These are phyloP conservation scores for Leccinum subgranulosum DNA, from an alignment of 768 basidiomycete genomes.

Conservation along the genomic window DNA sequence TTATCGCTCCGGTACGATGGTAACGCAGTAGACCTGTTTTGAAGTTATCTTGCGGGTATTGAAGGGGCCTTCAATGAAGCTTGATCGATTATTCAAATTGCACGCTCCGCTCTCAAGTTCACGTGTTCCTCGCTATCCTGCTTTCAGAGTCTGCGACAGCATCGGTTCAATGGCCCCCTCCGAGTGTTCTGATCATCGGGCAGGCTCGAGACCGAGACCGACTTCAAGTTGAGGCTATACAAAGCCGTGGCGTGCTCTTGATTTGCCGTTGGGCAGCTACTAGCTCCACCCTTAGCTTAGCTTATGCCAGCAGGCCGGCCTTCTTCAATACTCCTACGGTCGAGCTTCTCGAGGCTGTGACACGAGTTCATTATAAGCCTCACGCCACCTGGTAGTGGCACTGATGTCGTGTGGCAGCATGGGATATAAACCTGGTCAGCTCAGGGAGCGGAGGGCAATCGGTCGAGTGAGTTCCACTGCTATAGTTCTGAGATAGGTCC, in stretches of 20 bases:
- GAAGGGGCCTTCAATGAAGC: neutral
- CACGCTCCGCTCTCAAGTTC: neutral
- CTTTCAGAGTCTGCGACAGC: neutral
- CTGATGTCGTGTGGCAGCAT: slow-evolving; percentile 24
- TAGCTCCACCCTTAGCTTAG: neutral
- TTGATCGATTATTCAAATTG: slow-evolving; percentile 12
- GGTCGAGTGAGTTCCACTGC: slow-evolving; percentile 9
- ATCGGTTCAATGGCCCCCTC: slow-evolving; percentile 3
- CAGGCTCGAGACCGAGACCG: neutral
- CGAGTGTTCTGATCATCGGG: neutral
- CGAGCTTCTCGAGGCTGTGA: slow-evolving; percentile 26
- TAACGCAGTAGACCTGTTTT: neutral
- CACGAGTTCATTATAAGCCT: slow-evolving; percentile 3
- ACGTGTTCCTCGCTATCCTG: neutral
- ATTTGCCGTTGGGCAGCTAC: slow-evolving; percentile 14
- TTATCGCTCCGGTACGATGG: neutral
- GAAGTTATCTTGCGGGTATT: neutral
- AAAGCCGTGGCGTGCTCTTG: neutral
- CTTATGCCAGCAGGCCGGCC: neutral
- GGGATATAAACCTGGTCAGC: slow-evolving; percentile 17
- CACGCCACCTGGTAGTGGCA: slow-evolving; percentile 27
- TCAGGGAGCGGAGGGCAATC: slow-evolving; percentile 1
- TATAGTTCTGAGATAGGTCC: slow-evolving; percentile 8
- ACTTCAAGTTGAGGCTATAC: neutral
- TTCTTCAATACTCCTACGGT: slow-evolving; percentile 14